A percentile compares a stretch with the other conserved stretches of the same genome.
These are phyloP conservation scores for Trichoderma sp. DNA, from an alignment of 2,329 filamentous ascomycete genomes.

Conservation along the genomic window DNA sequence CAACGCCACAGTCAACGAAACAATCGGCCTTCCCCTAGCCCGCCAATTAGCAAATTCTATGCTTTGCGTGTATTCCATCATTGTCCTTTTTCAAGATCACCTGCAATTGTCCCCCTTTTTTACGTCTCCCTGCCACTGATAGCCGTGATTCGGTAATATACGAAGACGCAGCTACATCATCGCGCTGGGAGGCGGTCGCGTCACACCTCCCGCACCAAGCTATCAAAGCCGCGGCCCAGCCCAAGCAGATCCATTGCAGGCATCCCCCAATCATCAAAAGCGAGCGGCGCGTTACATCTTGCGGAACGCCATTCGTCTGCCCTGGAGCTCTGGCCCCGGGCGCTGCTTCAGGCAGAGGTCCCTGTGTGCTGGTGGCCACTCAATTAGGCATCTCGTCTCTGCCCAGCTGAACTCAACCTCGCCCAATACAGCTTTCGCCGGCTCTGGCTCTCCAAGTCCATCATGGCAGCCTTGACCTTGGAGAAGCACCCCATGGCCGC, in stretches of 20 bases:
- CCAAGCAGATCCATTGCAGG: not conserved
- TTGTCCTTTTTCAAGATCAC: not conserved
- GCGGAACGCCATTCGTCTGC: not conserved
- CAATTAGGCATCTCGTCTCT: not conserved
- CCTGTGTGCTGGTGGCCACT: not conserved
- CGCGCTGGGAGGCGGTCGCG: slow-evolving; percentile 11
- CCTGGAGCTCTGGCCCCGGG: not conserved
- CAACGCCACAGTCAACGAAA: not conserved
- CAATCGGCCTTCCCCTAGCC: not conserved
- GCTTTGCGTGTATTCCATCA: not conserved
- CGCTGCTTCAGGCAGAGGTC: not conserved
- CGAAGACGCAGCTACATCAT: not conserved
- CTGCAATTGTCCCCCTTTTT: not conserved
- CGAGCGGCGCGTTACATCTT: slow-evolving; percentile 18
- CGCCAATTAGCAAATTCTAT: not conserved
- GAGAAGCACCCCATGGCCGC: slow-evolving; percentile 14
- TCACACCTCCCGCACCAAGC: not conserved
- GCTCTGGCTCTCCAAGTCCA: not conserved
- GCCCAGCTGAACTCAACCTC: not conserved
- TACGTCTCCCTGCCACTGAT: not conserved
- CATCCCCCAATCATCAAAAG: slow-evolving; percentile 4
- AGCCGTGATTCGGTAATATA: not conserved
- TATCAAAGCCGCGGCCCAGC: not conserved
- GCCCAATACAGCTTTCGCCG: not conserved
- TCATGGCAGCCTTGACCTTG: not conserved